Evolutionary conservation across 495 filamentous ascomycete genomes (phyloP), one percentile per base, ranked within the genome.

Genomic region (Thozetella sp.): DNA sequence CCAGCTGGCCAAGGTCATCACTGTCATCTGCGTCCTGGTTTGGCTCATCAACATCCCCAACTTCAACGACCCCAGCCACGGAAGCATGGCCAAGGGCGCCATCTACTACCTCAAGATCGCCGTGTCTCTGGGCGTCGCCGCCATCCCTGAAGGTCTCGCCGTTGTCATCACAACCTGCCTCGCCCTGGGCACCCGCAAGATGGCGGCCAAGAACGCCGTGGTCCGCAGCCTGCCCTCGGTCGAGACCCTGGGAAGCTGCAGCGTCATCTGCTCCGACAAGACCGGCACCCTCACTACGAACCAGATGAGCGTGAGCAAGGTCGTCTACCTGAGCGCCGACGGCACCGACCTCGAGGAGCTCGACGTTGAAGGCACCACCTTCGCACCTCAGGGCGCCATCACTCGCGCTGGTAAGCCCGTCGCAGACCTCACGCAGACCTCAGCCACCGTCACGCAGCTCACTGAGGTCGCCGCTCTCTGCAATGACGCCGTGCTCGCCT

Each of bases 101-200:
- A 98, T 99, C 64, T 99, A 99, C 82, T 99, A 99, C 75, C 85
- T 99, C 62, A 99, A 99, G 85, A 99, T 99, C 73, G 96, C 96
- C 26, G 96, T 99, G 52, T 99, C 96, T 26, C 89, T 99, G 26
- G 96, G 96, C 68, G 96, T 99, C 26, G 96, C 96, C 25, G 96
- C 96, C 56, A 99, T 99, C 70, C 95, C 95, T 1, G 95, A 99
- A 79, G 95, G 95, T 69, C 82, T 99, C 27, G 95, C 95, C 34
- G 96, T 97, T 52, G 96, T 99, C 58, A 98, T 99, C 64, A 99
- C 95, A 43, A 97, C 96, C 30, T 98, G 96, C 71, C 78, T 99
- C 54, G 95, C 95, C 61, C 82, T 99, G 23, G 95, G 95, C 58
- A 98, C 96, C 17, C 87, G 94, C 53, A 97, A 95, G 79, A 99